Conservation (phyloP, 371 early-diverging fungal genomes). For the Thermomucor indicae-seudaticae region DNA sequence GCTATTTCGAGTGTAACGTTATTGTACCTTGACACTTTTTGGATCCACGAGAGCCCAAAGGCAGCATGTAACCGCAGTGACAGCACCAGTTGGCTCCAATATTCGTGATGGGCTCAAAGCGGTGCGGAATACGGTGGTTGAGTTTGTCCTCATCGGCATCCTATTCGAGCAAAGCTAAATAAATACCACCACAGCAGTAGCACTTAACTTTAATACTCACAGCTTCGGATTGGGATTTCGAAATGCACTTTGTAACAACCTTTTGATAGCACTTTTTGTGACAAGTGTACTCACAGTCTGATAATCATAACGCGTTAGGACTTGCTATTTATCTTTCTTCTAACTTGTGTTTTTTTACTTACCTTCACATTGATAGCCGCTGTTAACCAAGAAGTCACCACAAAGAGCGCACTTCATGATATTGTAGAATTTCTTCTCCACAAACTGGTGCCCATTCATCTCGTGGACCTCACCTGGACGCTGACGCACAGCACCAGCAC, state of each 20-base stretch:
- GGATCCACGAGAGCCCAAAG: conserved; percentile 71
- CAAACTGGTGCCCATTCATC: conserved; percentile 91
- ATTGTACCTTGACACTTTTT: conserved; percentile 63
- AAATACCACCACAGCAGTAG: not conserved
- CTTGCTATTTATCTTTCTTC: too few relatives aligned
- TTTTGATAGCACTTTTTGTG: conserved; percentile 88
- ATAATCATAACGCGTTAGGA: too few relatives aligned
- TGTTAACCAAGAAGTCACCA: conserved; percentile 83
- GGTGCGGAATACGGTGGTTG: conserved; percentile 93
- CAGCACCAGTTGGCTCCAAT: conserved; percentile 92
- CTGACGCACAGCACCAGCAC: conserved; percentile 90
- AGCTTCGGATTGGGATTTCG: conserved; percentile 55
- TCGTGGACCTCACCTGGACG: conserved; percentile 73
- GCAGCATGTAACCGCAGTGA: conserved; percentile 96
- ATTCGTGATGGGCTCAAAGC: conserved; percentile 79
- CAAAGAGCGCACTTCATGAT: conserved; percentile 96
- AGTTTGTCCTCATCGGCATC: conserved; percentile 67
- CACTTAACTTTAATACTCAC: conserved; percentile 8
- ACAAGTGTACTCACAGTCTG: conserved; percentile 92
- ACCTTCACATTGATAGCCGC: conserved; percentile 92
- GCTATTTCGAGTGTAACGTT: not conserved
- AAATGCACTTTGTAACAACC: conserved; percentile 91
- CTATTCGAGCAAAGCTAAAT: conserved; percentile 13
- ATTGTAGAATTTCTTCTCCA: conserved; percentile 81
- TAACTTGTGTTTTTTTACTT: conserved; percentile 3